Base-by-base conservation (phyloP, 306 rosid genomes). In the cucumber (Cucumis sativus) region DNA sequence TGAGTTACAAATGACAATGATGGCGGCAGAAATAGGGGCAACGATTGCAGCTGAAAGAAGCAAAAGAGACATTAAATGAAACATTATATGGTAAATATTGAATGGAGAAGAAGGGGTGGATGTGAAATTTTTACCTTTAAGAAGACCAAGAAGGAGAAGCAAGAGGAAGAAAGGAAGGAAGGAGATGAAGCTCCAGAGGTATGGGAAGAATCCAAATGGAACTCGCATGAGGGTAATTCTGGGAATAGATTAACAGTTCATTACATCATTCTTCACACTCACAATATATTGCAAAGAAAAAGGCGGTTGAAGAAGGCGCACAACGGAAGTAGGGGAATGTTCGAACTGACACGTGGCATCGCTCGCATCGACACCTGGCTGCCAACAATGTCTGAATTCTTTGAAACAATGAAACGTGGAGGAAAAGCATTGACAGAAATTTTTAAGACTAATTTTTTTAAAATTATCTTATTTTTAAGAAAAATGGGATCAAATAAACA, bases 121-220 rank as follows among this genome's bases (percentile, higher is more conserved):
- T 33, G 56, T 33, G 56, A 15, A 7, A 28, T n/a, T n/a, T n/a
- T 33, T 51, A 92, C 97, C 97, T 90, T 92, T 92, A 75, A 89
- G 82, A 76, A 87, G 54, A 81, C 89, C 96, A 28, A 92, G 88
- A 79, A 83, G 23, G 68, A 86, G 75, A 68, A 92, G 93, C 84
- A 83, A 77, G 74, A 87, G 77, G 89, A 92, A 90, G 89, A 90
- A 86, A 59, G 89, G 89, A 17, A 90, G 77, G 84, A 92, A 88
- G 57, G 88, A 85, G 83, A 90, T 6, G 75, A 92, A 86, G 66
- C 89, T 85, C 92, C 92, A 81, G 18, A 88, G 79, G 79, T 75
- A 84, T 64, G 80, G 67, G 60, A 73, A 6, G 35, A 90, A 85
- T 52, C 80, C 80, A 21, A 72, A 71, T 8, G 82, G 86, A 69